Evolutionary conservation across 257 asterid species (phyloP).

Genomic region (Solanum sparsipilum): DNA sequence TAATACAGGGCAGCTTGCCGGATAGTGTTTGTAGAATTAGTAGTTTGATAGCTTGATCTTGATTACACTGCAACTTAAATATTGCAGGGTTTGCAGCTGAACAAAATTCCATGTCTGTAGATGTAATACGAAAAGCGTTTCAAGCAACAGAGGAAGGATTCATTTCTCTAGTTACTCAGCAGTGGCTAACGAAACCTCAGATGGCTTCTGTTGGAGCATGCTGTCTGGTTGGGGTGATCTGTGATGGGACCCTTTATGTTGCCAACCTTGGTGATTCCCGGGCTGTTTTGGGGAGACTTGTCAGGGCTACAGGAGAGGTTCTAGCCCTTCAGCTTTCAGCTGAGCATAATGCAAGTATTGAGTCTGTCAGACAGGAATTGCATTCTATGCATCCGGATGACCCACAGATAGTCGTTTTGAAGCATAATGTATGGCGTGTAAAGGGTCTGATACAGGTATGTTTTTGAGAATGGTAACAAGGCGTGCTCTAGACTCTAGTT

Average conservation of each 20-base stretch:
- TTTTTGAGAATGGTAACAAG: background rate
- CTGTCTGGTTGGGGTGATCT: constrained; percentile 34
- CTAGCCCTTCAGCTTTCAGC: constrained; percentile 35
- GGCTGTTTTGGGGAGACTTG: constrained; percentile 36
- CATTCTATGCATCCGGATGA: constrained; percentile 43
- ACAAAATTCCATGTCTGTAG: constrained; percentile 36
- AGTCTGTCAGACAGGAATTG: constrained; percentile 37
- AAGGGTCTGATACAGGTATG: constrained; percentile 45
- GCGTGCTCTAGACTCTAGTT: background rate
- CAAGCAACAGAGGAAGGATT: constrained; percentile 46
- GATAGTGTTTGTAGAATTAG: background rate
- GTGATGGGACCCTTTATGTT: constrained; percentile 27
- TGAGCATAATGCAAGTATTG: constrained; percentile 43
- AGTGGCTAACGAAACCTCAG: constrained; percentile 34
- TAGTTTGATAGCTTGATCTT: background rate
- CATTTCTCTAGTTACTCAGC: constrained; percentile 23
- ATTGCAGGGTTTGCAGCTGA: constrained; percentile 30
- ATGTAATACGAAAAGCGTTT: constrained; percentile 32
- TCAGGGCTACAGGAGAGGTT: constrained; percentile 35
- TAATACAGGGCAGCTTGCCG: background rate
- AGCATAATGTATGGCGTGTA: constrained; percentile 47
- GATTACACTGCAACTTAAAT: background rate
- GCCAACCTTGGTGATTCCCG: constrained; percentile 45
- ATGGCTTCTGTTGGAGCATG: constrained; percentile 46
- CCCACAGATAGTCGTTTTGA: constrained; percentile 30